phyloP scores from a whole-genome alignment of 2,329 filamentous ascomycete genomes.

The Aspergillus hiratsukae region DNA sequence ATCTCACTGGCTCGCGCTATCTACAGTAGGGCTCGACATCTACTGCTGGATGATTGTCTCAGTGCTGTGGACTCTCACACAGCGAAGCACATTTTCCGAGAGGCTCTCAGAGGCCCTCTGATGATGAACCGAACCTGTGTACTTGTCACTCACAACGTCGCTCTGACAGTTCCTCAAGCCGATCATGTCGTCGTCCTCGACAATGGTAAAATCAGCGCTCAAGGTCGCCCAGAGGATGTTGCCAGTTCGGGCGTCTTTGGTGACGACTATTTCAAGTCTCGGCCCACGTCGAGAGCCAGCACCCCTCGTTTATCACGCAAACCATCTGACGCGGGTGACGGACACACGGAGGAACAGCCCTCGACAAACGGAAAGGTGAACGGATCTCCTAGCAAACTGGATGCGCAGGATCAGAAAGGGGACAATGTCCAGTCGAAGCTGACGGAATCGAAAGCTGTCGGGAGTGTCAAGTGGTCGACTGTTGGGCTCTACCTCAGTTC shows the following conservation, averaged over 20 bases:
- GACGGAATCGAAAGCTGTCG: conserved; percentile 74
- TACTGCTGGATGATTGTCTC: conserved; percentile 90
- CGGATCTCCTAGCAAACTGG: conserved; percentile 33
- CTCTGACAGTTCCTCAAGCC: conserved; percentile 77
- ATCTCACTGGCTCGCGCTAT: conserved; percentile 94
- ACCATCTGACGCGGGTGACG: conserved; percentile 68
- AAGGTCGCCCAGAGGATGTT: conserved; percentile 73
- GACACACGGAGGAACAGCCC: conserved; percentile 50
- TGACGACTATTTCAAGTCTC: conserved; percentile 75
- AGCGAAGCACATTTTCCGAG: conserved; percentile 94
- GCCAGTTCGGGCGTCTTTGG: conserved; percentile 84
- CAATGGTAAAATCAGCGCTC: conserved; percentile 72
- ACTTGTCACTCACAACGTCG: conserved; percentile 89
- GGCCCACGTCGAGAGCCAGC: conserved; percentile 62
- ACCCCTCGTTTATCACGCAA: conserved; percentile 75
- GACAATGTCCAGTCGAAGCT: conserved; percentile 46
- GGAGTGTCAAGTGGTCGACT: conserved; percentile 82
- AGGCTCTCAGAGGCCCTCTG: conserved; percentile 82
- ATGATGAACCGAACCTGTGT: conserved; percentile 90
- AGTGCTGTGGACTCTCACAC: conserved; percentile 97
- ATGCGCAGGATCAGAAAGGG: conserved; percentile 38
- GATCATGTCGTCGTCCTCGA: conserved; percentile 80
- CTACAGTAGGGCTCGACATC: conserved; percentile 89
- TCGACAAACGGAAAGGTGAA: conserved; percentile 47
- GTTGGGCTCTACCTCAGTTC: conserved; percentile 78